Evolutionary conservation across 371 early-diverging fungal genomes (phyloP).

Genomic region (Mortierella sp.): DNA sequence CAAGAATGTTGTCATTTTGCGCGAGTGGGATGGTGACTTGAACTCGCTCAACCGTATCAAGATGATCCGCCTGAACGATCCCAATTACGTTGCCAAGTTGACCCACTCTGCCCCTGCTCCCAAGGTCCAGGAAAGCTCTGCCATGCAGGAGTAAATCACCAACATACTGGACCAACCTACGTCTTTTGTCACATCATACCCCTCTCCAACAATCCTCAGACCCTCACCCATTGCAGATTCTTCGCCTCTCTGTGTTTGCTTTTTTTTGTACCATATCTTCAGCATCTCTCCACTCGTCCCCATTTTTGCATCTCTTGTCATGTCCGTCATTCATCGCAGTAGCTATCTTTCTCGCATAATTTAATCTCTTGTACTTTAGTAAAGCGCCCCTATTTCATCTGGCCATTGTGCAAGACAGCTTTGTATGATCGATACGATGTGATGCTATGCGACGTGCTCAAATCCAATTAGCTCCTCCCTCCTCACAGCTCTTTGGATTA

Average conservation of each 20-base stretch:
- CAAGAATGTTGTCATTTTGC: constrained; percentile 65
- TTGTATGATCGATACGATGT: background rate
- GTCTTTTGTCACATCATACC: background rate
- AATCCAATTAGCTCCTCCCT: background rate
- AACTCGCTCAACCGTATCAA: constrained; percentile 59
- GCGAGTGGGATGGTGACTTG: constrained; percentile 73
- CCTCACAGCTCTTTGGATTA: background rate
- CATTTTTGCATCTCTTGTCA: background rate
- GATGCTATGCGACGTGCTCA: background rate
- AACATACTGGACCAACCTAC: background rate
- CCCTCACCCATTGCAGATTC: background rate
- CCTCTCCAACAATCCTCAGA: background rate
- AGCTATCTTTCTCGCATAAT: background rate
- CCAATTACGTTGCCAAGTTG: constrained; percentile 44
- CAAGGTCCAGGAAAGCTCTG: constrained; percentile 25
- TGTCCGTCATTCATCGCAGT: background rate
- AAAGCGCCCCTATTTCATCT: background rate
- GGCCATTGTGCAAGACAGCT: background rate
- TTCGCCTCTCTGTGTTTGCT: background rate
- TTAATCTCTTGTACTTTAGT: constrained; percentile 10
- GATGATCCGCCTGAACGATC: constrained; percentile 48
- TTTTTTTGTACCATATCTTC: constrained; percentile 10
- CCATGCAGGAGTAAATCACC: constrained; percentile 48
- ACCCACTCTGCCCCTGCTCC: constrained; percentile 32
- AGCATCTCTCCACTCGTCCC: background rate